These are phyloP conservation scores for Penicillium vulpinum DNA, from an alignment of 2,329 filamentous ascomycete genomes.

Conservation along the genomic window DNA sequence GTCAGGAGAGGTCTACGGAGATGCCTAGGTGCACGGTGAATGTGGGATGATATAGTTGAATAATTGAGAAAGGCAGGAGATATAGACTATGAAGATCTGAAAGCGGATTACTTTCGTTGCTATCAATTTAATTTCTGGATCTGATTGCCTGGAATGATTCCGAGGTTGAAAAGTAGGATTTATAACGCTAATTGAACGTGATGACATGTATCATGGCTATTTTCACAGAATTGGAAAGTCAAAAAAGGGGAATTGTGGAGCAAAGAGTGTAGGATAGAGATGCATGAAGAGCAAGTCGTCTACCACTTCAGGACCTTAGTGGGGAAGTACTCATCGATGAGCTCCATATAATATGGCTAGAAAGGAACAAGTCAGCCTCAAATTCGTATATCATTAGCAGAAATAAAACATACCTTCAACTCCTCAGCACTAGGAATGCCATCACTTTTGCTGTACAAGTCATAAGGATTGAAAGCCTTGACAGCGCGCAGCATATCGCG, in stretches of 20 bases:
- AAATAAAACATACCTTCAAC: slow-evolving; percentile 54
- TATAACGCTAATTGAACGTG: slow-evolving; percentile 7
- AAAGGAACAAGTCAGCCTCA: not conserved
- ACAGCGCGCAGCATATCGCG: slow-evolving; percentile 77
- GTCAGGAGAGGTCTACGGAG: too few species aligned
- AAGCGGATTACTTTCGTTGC: not conserved
- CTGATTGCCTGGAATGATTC: not conserved
- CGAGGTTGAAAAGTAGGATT: not conserved
- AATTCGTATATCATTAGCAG: not conserved
- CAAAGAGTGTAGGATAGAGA: not conserved
- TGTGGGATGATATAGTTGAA: too few species aligned
- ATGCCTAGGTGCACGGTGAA: too few species aligned
- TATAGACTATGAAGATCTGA: too few species aligned
- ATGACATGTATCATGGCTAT: not conserved
- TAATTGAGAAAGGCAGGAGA: too few species aligned
- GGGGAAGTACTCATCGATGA: slow-evolving; percentile 74
- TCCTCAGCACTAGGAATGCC: slow-evolving; percentile 73
- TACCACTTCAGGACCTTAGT: slow-evolving; percentile 70
- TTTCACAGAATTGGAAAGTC: not conserved
- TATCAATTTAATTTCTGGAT: not conserved
- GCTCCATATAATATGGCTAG: slow-evolving; percentile 67
- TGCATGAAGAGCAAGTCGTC: not conserved
- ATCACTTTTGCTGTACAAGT: slow-evolving; percentile 89
- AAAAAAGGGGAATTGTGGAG: slow-evolving; percentile 22
- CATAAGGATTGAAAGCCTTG: slow-evolving; percentile 85